Evolutionary conservation across 495 filamentous ascomycete genomes (phyloP).

Genomic region (Elasticomyces elasticus): DNA sequence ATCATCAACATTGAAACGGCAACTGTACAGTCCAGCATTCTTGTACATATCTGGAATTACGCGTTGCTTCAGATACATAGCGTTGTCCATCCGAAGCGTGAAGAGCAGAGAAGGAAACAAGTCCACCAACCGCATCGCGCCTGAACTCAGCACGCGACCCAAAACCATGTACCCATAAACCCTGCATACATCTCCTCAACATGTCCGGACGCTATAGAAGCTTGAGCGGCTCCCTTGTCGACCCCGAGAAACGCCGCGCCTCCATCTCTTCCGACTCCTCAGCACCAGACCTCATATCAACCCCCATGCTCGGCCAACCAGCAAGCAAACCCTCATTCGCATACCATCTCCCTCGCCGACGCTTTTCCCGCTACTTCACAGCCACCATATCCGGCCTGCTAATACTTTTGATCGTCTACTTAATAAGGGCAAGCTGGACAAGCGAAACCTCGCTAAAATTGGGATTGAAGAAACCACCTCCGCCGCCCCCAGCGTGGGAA

Average conservation of each 20-base stretch:
- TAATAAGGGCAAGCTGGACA: conserved; percentile 4
- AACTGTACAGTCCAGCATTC: too few species aligned
- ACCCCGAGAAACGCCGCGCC: conserved; percentile 10
- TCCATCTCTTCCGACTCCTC: conserved; percentile 11
- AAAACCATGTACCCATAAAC: too few species aligned
- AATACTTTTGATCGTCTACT: conserved; percentile 12
- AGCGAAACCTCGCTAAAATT: conserved; percentile 9
- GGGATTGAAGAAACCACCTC: conserved; percentile 15
- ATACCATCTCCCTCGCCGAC: conserved; percentile 21
- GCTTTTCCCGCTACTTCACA: conserved; percentile 22
- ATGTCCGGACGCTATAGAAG: too few species aligned
- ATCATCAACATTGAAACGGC: too few species aligned
- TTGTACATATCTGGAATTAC: too few species aligned
- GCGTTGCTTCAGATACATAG: too few species aligned
- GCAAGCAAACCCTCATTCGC: conserved; percentile 7
- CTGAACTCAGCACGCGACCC: too few species aligned
- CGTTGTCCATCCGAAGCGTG: too few species aligned
- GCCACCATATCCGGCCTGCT: conserved; percentile 10
- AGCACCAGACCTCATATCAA: conserved; percentile 8
- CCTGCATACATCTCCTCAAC: too few species aligned
- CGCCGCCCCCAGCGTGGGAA: conserved; percentile 60
- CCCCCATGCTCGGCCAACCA: conserved; percentile 15
- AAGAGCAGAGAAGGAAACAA: too few species aligned
- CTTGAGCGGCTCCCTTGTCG: conserved; percentile 15
- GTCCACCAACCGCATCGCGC: too few species aligned